These are phyloP conservation scores for Fusarium tuaranense DNA, from an alignment of 2,329 filamentous ascomycete genomes.

Conservation along the genomic window DNA sequence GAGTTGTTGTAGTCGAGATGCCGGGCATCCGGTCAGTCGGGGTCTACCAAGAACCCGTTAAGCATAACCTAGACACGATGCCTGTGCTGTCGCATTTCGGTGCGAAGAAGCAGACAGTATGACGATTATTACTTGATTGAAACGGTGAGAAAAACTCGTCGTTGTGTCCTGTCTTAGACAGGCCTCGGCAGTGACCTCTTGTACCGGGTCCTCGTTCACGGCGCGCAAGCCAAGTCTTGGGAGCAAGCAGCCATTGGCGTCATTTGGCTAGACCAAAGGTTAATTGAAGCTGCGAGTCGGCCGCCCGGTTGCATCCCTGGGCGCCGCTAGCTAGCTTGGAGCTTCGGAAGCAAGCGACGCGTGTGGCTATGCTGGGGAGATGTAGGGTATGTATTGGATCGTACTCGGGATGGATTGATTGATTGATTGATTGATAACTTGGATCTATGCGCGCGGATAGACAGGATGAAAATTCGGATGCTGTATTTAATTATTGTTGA, in stretches of 20 bases:
- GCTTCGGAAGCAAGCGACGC: conserved; percentile 20
- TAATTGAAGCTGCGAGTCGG: conserved; percentile 18
- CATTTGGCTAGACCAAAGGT: not conserved
- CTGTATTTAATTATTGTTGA: not conserved
- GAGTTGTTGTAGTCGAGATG: not conserved
- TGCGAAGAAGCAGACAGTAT: not conserved
- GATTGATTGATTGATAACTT: conserved; percentile 1
- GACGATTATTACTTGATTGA: not conserved
- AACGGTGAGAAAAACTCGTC: not conserved
- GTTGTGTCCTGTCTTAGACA: not conserved
- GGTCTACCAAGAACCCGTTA: not conserved
- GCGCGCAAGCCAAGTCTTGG: not conserved
- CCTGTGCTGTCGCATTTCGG: not conserved
- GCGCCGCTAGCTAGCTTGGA: conserved; percentile 5
- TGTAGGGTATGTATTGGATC: not conserved
- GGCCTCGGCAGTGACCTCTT: not conserved
- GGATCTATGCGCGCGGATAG: not conserved
- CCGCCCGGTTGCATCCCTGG: conserved; percentile 5
- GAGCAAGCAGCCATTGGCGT: not conserved
- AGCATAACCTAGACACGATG: not conserved
- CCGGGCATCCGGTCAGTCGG: conserved; percentile 1
- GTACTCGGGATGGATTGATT: not conserved
- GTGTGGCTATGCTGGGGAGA: conserved; percentile 25
- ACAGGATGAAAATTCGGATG: conserved; percentile 12
- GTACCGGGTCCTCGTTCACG: not conserved